Evolutionary conservation across 2,329 filamentous ascomycete species (phyloP), one percentile per base, ranked within the genome.

Genomic region (Sporothrix pseudoabietina): DNA sequence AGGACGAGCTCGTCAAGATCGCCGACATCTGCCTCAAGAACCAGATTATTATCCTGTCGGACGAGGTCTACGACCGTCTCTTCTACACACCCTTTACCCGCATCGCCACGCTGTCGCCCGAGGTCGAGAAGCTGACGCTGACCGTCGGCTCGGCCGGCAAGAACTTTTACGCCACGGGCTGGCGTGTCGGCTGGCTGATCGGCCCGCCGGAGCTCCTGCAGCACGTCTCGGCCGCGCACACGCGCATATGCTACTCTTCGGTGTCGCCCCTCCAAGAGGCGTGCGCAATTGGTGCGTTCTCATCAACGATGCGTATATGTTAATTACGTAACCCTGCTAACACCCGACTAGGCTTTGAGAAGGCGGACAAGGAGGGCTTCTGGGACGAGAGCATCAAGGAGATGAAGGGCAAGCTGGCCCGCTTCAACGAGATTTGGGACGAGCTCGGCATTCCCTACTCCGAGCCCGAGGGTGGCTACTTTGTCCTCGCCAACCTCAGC

Each of bases 161-260:
- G 87, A 97, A 96, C 85, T 99, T 99, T 83, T 98, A 98, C 80
- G 94, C 93, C 73, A 99, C 96, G 0, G 96, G 96, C 66, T 99
- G 96, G 96, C 91, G 96, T 73, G 94, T 98, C 4, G 89, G 96
- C 72, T 99, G 95, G 90, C 85, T 99, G 52, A 96, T 98, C 79
- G 96, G 96, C 0, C 94, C 93, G 0, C 89, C 93, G 71, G 89
- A 97, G 75, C 85, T 98, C 71, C 94, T 98, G 83, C 92, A 97
- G 80, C 93, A 97, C 80, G 95, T 97, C 47, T 90, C 92, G 12
- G 94, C 94, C 22, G 96, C 96, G 0, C 96, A 99, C 82, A 98
- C 95, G 0, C 89, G 95, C 71, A 98, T 99, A 80, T 98, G 96
- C 86, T 99, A 96, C 84, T 94, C 92, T 69, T 94, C 92, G 61